Conservation (phyloP, 116 monocot species). For the Cymodocea nodosa region DNA sequence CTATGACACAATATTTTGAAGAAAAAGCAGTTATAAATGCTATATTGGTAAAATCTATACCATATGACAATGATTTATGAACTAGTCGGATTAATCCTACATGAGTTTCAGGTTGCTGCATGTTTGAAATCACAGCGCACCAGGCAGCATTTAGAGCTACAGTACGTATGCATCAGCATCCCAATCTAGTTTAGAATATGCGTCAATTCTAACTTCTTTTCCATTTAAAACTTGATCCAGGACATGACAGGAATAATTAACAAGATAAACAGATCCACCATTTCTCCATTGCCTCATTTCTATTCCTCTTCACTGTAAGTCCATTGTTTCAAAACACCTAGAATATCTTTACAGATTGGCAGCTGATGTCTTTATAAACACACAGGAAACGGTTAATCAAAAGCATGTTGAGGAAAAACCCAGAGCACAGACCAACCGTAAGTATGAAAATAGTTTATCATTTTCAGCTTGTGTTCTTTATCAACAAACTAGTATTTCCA, state of each 20-base stretch:
- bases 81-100: not conserved
- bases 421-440: too few species aligned
- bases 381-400: too few species aligned
- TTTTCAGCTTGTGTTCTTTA: too few species aligned
- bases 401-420: too few species aligned
- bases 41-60: not conserved
- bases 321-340: not conserved
- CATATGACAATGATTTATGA: not conserved
- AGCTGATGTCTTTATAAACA: constrained; percentile 17
- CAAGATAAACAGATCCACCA: constrained; percentile 79
- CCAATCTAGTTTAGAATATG: too few species aligned
- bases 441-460: too few species aligned
- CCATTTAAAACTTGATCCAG: constrained; percentile 15
- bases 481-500: too few species aligned
- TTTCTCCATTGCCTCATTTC: constrained; percentile 61
- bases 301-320: constrained; percentile 69
- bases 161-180: constrained; percentile 19
- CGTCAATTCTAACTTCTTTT: not conserved
- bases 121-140: constrained; percentile 31
- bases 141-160: constrained; percentile 62
- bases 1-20: too few species aligned
- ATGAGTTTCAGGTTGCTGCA: not conserved
- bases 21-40: too few species aligned
- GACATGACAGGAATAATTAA: constrained; percentile 72
- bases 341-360: too few species aligned